These are phyloP conservation scores for Fusarium fujikuroi DNA, from an alignment of 2,329 filamentous ascomycete genomes.

Conservation along the genomic window DNA sequence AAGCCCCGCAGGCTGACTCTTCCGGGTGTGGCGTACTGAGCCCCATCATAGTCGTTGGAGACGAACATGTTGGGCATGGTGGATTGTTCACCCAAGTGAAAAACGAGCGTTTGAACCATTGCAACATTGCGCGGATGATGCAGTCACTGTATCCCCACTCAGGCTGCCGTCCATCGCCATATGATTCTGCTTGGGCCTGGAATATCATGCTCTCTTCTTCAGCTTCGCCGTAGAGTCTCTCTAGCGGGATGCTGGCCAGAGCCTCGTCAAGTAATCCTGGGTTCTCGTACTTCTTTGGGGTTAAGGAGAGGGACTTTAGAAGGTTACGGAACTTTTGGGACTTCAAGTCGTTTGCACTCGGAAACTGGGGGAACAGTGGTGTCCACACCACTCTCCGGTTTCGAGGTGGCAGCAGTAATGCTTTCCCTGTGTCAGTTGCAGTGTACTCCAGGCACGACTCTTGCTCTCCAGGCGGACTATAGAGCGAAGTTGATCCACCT, in stretches of 20 bases:
- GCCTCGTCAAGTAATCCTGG: background rate
- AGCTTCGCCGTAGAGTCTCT: background rate
- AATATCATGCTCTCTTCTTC: background rate
- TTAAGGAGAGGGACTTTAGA: background rate
- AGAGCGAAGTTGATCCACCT: background rate
- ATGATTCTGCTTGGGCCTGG: background rate
- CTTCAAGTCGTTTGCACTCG: background rate
- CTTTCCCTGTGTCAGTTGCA: background rate
- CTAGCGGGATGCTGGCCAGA: background rate
- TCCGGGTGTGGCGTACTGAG: background rate
- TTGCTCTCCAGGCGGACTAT: background rate
- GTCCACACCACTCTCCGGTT: background rate
- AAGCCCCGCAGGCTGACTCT: background rate
- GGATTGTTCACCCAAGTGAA: background rate
- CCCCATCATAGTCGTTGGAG: background rate
- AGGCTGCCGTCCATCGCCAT: background rate
- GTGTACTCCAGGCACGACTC: accelerated
- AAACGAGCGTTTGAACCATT: background rate
- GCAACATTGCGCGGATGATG: background rate
- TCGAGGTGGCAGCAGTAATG: background rate
- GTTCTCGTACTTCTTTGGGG: background rate
- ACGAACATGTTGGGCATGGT: background rate
- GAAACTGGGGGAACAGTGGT: background rate
- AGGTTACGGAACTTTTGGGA: background rate
- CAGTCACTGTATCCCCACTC: background rate